Evolutionary conservation across 129 eudicot species (phyloP).

Genomic region (Flaveria brownii): DNA sequence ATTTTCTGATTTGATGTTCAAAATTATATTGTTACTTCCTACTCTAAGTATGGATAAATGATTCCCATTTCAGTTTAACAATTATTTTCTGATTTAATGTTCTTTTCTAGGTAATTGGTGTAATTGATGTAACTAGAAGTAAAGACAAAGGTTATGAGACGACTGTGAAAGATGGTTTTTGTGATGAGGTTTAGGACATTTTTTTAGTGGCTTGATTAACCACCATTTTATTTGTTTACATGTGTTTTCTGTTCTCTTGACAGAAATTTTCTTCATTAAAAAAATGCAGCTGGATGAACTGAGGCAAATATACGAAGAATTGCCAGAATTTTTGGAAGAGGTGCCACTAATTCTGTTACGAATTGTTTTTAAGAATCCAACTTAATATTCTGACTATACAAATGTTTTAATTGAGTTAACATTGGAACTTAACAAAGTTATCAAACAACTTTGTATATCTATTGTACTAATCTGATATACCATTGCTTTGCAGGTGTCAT

Average conservation of each 20-base stretch:
- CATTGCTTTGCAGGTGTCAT: too few species aligned
- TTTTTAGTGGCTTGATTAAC: conserved; percentile 4
- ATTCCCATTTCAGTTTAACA: background rate
- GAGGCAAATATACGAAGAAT: conserved; percentile 94
- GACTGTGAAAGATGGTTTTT: conserved; percentile 82
- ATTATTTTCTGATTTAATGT: background rate
- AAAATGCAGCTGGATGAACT: conserved; percentile 86
- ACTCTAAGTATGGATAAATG: background rate
- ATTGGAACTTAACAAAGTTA: conserved; percentile 39
- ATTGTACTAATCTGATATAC: too few species aligned
- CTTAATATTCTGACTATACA: conserved; percentile 8
- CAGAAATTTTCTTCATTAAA: conserved; percentile 19
- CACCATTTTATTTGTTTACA: conserved; percentile 11
- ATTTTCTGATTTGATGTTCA: background rate
- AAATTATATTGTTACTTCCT: background rate
- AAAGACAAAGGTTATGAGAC: conserved; percentile 90
- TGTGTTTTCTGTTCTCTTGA: conserved; percentile 22
- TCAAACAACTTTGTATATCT: too few species aligned
- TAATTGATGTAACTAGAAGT: conserved; percentile 73
- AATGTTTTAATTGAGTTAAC: conserved; percentile 51
- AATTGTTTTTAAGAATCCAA: background rate
- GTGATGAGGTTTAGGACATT: conserved; percentile 71
- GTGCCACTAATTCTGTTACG: conserved; percentile 36
- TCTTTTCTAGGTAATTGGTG: conserved; percentile 75
- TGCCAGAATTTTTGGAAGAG: conserved; percentile 96